Evolutionary conservation across 345 rosid genomes (phyloP).

Genomic region (Gossypium longicalyx): DNA sequence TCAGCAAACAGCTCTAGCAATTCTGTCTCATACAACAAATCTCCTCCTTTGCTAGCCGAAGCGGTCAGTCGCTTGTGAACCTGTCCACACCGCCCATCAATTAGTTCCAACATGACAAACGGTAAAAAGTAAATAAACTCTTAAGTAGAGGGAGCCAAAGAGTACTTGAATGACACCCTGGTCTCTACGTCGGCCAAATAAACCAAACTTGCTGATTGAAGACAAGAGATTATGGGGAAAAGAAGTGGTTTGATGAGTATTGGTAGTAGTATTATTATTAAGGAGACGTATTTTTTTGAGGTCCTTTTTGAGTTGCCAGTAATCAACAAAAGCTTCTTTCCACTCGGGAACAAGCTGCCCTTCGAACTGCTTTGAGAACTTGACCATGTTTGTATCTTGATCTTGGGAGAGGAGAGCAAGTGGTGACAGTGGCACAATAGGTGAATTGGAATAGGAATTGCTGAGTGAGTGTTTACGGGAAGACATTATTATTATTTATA

Average conservation of each 20-base stretch:
- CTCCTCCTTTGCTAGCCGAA: slow-evolving; percentile 54
- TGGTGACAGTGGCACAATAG: not conserved
- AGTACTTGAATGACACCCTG: slow-evolving; percentile 71
- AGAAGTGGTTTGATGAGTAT: slow-evolving; percentile 8
- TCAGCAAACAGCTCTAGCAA: slow-evolving; percentile 75
- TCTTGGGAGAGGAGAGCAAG: slow-evolving; percentile 14
- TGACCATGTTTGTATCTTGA: slow-evolving; percentile 52
- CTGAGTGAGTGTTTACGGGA: slow-evolving; percentile 36
- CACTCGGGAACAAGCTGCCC: slow-evolving; percentile 97
- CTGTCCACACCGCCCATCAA: slow-evolving; percentile 27
- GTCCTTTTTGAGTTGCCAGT: slow-evolving; percentile 82
- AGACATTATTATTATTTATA: slow-evolving; percentile 27
- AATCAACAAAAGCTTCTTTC: slow-evolving; percentile 98
- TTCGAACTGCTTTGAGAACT: slow-evolving; percentile 82
- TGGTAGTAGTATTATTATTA: slow-evolving; percentile 8
- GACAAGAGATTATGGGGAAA: slow-evolving; percentile 35
- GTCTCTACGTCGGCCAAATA: slow-evolving; percentile 39
- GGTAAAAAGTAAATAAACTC: not conserved
- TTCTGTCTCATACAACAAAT: slow-evolving; percentile 75
- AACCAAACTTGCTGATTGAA: slow-evolving; percentile 42
- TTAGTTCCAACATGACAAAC: not conserved
- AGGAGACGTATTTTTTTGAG: slow-evolving; percentile 55
- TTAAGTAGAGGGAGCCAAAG: not conserved
- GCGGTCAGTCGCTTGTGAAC: slow-evolving; percentile 75
- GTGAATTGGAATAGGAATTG: not conserved